Base-by-base conservation (phyloP, 78 protist genomes). In the Tieghemostelium lacteum region DNA sequence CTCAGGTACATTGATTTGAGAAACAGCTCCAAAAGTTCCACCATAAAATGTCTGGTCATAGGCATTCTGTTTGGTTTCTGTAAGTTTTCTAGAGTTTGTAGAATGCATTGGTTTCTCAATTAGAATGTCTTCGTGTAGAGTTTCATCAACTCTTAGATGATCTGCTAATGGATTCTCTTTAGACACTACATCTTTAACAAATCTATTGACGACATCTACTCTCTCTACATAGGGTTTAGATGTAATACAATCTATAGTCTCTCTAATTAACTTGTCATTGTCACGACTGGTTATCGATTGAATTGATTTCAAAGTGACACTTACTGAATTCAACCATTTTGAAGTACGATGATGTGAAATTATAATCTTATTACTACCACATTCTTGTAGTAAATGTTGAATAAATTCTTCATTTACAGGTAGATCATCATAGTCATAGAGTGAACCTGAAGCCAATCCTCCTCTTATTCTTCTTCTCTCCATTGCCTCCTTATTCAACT, bases 301-400 rank as follows among this genome's bases (percentile, higher is more conserved):
- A 1, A 7, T 17, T 19, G 54, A 12, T 2, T 28, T 49, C 16
- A 10, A 45, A 7, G 63, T 40, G 16, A 83, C 33, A 19, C 78
- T 69, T 1, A 83, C 37, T n/a, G 91, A 33, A 45, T 83, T 83
- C 40, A 83, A 26, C 91, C 91, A 83, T 42, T 83, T 83, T 26
- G 78, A 69, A 20, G 37, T 39, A 19, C 58, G 76, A 28, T 67
- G 77, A 2, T 42, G 14, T 4, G 31, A 19, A 39, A 67, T 17
- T 8, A 31, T 20, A 12, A 0, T 16, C 0, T 45, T 12, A 16
- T 69, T 58, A 4, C 26, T 22, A 26, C 66, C 42, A 50, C 74
- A 67, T 3, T 67, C 7, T 31, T 19, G 36, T 78, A 83, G 22
- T 71, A 83, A 42, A 20, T 62, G 17, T 31, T 83, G 12, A 8